Conservation (phyloP, 352 stramenopile genomes). For the Globisporangium nagaii region DNA sequence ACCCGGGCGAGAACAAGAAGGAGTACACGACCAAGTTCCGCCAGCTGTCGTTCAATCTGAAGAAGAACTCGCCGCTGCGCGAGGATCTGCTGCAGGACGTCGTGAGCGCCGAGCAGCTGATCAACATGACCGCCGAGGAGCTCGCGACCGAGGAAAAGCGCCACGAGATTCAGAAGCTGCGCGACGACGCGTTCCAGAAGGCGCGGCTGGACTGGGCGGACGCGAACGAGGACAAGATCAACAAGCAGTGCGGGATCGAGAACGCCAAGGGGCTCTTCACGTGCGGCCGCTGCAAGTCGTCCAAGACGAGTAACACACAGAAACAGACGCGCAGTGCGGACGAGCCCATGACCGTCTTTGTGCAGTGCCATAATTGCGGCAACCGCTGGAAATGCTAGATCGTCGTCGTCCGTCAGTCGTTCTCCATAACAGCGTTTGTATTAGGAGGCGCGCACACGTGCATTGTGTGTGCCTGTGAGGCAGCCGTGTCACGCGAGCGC, state of each 20-base stretch:
- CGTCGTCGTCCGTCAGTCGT: too few species aligned
- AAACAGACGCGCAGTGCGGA: slow-evolving; percentile 97
- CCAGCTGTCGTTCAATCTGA: slow-evolving; percentile 88
- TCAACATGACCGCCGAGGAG: slow-evolving; percentile 83
- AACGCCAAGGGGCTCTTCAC: slow-evolving; percentile 80
- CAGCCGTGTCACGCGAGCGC: too few species aligned
- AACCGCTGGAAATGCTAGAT: slow-evolving; percentile 95
- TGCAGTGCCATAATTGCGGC: slow-evolving; percentile 95
- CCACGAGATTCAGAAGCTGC: slow-evolving; percentile 77
- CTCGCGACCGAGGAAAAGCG: slow-evolving; percentile 85
- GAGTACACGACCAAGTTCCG: slow-evolving; percentile 87
- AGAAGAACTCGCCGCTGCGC: slow-evolving; percentile 84
- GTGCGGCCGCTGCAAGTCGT: slow-evolving; percentile 93
- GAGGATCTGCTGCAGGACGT: slow-evolving; percentile 66
- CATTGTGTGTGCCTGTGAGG: background rate
- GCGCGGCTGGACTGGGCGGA: slow-evolving; percentile 86
- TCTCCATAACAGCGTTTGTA: slow-evolving; percentile 1
- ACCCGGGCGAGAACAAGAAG: slow-evolving; percentile 77
- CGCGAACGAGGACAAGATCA: slow-evolving; percentile 89
- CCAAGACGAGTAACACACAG: slow-evolving; percentile 95
- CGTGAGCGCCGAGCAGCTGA: slow-evolving; percentile 66
- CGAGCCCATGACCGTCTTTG: slow-evolving; percentile 98
- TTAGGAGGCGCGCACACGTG: background rate
- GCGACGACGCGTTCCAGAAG: slow-evolving; percentile 79
- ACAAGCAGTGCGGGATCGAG: slow-evolving; percentile 85